Evolutionary conservation across 179 eudicot species (phyloP).

Genomic region (Patellifolia procumbens): DNA sequence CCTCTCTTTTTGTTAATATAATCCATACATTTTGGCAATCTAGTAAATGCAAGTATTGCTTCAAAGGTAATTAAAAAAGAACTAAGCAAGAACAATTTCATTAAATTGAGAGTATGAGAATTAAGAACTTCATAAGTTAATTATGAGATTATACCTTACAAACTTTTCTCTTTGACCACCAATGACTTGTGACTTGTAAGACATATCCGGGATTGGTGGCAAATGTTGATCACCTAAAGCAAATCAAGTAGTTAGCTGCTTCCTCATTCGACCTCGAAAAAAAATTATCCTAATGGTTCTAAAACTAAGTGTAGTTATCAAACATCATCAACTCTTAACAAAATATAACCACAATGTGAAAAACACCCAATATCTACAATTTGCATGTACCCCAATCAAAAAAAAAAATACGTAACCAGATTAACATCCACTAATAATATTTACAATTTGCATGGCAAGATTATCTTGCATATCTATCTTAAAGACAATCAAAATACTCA

Average conservation of each 20-base stretch:
- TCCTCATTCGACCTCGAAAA: not conserved
- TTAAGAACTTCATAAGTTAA: too few relatives aligned
- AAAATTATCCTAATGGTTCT: not conserved
- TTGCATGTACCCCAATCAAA: not conserved
- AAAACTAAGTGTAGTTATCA: not conserved
- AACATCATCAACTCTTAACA: not conserved
- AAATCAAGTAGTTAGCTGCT: slow-evolving; percentile 1
- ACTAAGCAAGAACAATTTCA: not conserved
- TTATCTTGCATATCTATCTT: too few relatives aligned
- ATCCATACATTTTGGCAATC: too few relatives aligned
- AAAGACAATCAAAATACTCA: not conserved
- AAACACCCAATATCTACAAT: not conserved
- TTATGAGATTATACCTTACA: slow-evolving; percentile 35
- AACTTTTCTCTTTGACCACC: slow-evolving; percentile 53
- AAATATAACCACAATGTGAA: not conserved
- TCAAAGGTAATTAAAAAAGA: not conserved
- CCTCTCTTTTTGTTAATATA: too few relatives aligned
- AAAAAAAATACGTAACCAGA: not conserved
- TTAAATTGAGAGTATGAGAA: not conserved
- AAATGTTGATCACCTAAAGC: not conserved
- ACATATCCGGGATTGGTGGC: slow-evolving; percentile 25
- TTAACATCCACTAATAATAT: not conserved
- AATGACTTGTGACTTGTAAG: slow-evolving; percentile 40
- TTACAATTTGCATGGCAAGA: not conserved
- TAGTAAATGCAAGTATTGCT: not conserved